A percentile compares a stretch with the other conserved stretches of the same genome.
Evolutionary conservation across 2,329 filamentous ascomycete genomes (phyloP).

Genomic region (Fusarium sp.): DNA sequence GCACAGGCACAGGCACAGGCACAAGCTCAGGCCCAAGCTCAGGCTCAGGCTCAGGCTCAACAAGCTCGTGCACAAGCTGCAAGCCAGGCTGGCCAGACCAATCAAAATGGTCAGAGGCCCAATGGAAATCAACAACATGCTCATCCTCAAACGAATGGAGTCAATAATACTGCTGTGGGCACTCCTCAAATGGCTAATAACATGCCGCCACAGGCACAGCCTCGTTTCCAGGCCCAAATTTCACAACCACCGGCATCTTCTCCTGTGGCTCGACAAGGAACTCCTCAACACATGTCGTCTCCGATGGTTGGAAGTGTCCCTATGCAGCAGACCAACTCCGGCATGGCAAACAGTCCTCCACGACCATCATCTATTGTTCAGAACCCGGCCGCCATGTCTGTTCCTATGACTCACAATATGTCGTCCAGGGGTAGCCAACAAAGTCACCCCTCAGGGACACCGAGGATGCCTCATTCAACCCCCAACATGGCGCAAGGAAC

Average conservation of each 20-base stretch:
- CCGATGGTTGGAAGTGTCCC: slow-evolving; percentile 71
- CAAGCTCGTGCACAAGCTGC: slow-evolving; percentile 44
- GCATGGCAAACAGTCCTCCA: slow-evolving; percentile 74
- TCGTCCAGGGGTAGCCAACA: slow-evolving; percentile 73
- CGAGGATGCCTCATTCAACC: slow-evolving; percentile 69
- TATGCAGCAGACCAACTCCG: slow-evolving; percentile 74
- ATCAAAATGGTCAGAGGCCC: slow-evolving; percentile 44
- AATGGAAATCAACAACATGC: slow-evolving; percentile 48
- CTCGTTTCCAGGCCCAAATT: slow-evolving; percentile 65
- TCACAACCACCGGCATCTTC: slow-evolving; percentile 74
- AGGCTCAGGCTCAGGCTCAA: slow-evolving; percentile 46
- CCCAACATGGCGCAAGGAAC: slow-evolving; percentile 71
- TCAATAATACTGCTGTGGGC: slow-evolving; percentile 55
- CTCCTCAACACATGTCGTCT: slow-evolving; percentile 73
- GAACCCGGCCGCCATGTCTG: slow-evolving; percentile 66
- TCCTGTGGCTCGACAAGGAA: slow-evolving; percentile 72
- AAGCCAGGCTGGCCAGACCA: slow-evolving; percentile 44
- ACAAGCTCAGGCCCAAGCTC: slow-evolving; percentile 48
- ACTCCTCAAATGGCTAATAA: slow-evolving; percentile 54
- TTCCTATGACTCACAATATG: slow-evolving; percentile 71
- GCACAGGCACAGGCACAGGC: slow-evolving; percentile 49
- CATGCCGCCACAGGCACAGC: slow-evolving; percentile 54
- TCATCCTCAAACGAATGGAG: slow-evolving; percentile 50
- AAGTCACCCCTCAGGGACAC: slow-evolving; percentile 72
- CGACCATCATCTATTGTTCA: slow-evolving; percentile 74